Evolutionary conservation across 2,329 filamentous ascomycete genomes (phyloP).

Genomic region (Truncatella angustata): DNA sequence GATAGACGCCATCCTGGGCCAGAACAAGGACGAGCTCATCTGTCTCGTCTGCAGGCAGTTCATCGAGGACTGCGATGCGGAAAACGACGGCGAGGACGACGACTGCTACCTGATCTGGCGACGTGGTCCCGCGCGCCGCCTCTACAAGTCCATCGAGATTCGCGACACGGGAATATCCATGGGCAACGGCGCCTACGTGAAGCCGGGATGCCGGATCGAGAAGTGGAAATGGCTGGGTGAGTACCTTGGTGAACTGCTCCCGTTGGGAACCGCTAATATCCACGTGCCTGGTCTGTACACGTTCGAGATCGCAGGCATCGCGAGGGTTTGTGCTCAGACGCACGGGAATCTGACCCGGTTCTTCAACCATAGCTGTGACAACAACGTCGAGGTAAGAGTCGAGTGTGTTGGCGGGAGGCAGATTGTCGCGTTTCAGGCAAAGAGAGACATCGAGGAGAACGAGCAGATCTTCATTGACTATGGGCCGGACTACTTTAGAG

Average conservation of each 20-base stretch:
- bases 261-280: neutral
- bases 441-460: neutral
- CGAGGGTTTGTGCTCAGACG: neutral
- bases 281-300: neutral
- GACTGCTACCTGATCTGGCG: neutral
- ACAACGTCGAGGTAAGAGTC: neutral
- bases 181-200: neutral
- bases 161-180: neutral
- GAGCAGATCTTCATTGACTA: slow-evolving; percentile 1
- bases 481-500: neutral
- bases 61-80: neutral
- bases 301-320: neutral
- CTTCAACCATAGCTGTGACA: neutral
- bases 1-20: neutral
- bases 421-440: neutral
- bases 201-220: neutral
- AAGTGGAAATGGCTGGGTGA: neutral
- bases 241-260: neutral
- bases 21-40: neutral
- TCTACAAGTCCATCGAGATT: neutral
- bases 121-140: neutral
- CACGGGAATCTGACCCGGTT: neutral
- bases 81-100: too few species aligned
- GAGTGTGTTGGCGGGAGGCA: neutral
- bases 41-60: slow-evolving; percentile 3